Evolutionary conservation across 164 flowering plant genomes (phyloP), one percentile per base, ranked within the genome.

Genomic region (Stephania yunnanensis): DNA sequence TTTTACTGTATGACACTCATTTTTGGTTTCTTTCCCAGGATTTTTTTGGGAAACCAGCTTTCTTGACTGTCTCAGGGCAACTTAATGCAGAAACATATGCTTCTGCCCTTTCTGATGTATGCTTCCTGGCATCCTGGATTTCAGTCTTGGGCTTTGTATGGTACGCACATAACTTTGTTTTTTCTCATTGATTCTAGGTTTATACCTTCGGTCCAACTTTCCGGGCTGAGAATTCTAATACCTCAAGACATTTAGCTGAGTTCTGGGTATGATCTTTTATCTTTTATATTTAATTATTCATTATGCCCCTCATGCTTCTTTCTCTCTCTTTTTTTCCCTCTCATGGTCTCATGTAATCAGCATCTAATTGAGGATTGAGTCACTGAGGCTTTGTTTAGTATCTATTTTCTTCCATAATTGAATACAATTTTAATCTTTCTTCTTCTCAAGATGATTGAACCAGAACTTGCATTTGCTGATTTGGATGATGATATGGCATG

Each of bases 201-300:
- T 96, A 94, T 82, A 94, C 99, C 64, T 96, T 96, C 85, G 99
- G 98, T 69, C 99, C 99, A 42, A 96, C 99, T 75, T 96, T 96
- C 81, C 91, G 99, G 55, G 99, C 99, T 30, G 99, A 96, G 85
- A 94, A 96, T 82, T 96, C 99, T 12, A 90, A 94, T 82, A 96
- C 99, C 22, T 90, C 98, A 53, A 84, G 99, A 78, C 99, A 96
- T 82, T 85, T 96, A 73, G 97, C 99, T 82, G 99, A 96, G 82
- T 96, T 96, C 82, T 96, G 99, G 99, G 99, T 92, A 83, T 20
- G 25, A 7, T 61, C 20, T 22, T 61, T 61, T 7, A 61, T 19
- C 22, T 9, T 0, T 66, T 65, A 25, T 10, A 1, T 48, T n/a
- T 71, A 20, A 2, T 74, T 46, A 45, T 36, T 36, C 42, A 36